Conservation (phyloP, 768 basidiomycete genomes). For the Infundibulicybe gibba region DNA sequence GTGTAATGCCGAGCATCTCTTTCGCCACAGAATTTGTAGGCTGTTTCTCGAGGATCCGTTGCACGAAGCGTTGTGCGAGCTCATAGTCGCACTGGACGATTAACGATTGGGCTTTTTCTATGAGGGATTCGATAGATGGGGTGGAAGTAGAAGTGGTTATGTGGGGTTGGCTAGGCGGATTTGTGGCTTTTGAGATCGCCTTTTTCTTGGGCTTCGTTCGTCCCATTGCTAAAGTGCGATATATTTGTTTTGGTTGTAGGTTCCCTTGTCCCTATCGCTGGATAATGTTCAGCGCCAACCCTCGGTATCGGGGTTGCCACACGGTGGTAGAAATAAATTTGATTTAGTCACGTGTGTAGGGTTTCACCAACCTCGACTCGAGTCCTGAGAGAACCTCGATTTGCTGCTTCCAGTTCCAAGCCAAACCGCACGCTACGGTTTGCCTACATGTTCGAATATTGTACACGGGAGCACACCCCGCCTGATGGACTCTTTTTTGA, state of each 20-base stretch:
- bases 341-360: no score
- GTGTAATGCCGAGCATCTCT: conserved; percentile 77
- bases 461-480: conserved; percentile 19
- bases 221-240: conserved; percentile 38
- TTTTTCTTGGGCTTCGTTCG: conserved; percentile 51
- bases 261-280: no score
- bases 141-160: conserved; percentile 15
- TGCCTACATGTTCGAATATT: conserved; percentile 30
- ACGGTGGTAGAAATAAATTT: no score
- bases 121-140: conserved; percentile 50
- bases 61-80: conserved; percentile 70
- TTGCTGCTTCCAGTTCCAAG: conserved; percentile 1
- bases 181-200: conserved; percentile 28
- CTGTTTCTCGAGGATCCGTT: conserved; percentile 63
- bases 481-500: conserved; percentile 58
- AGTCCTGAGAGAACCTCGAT: no score
- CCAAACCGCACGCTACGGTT: conserved; percentile 1
- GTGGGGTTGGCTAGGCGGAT: conserved; percentile 13
- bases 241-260: neutral
- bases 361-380: no score
- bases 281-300: no score
- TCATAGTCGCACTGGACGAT: conserved; percentile 84
- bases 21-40: conserved; percentile 62
- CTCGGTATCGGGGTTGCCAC: no score
- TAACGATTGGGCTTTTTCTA: conserved; percentile 78